Conservation (phyloP, 805 yeast genomes). For the Wickerhamiella siamensis region DNA sequence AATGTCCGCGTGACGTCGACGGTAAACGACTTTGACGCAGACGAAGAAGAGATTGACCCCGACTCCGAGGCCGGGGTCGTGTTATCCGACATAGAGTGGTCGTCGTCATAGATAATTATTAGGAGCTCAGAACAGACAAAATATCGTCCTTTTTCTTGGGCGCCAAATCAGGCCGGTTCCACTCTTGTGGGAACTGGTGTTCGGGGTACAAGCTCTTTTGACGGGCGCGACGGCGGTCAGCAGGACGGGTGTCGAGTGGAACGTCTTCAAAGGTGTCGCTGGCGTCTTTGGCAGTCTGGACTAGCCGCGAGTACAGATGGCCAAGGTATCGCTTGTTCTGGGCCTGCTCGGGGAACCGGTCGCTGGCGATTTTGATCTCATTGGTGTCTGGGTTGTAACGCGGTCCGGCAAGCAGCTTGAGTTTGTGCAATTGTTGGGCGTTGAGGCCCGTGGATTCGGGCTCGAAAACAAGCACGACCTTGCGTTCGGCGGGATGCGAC, state of each 20-base stretch:
- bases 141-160: conserved; percentile 32
- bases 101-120: neutral
- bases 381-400: conserved; percentile 55
- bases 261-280: conserved; percentile 55
- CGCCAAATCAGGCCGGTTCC: conserved; percentile 67
- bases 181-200: conserved; percentile 55
- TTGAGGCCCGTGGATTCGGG: conserved; percentile 32
- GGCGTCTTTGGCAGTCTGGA: conserved; percentile 49
- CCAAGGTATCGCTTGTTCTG: conserved; percentile 72
- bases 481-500: conserved; percentile 50
- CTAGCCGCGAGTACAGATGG: conserved; percentile 44
- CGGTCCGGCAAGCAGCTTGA: conserved; percentile 62
- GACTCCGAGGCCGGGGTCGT: conserved; percentile 18
- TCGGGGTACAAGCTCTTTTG: conserved; percentile 29
- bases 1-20: conserved; percentile 9
- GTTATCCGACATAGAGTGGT: conserved; percentile 17
- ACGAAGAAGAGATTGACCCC: conserved; percentile 16
- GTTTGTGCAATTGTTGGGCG: conserved; percentile 48
- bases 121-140: conserved; percentile 4
- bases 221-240: conserved; percentile 30
- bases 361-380: conserved; percentile 48
- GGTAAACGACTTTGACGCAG: conserved; percentile 13
- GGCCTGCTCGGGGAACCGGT: conserved; percentile 56
- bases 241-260: conserved; percentile 70
- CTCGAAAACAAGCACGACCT: conserved; percentile 46